A percentile compares a stretch with the other conserved stretches of the same genome.
Conservation (phyloP, 306 rosid species). For the Vigna unguiculata region DNA sequence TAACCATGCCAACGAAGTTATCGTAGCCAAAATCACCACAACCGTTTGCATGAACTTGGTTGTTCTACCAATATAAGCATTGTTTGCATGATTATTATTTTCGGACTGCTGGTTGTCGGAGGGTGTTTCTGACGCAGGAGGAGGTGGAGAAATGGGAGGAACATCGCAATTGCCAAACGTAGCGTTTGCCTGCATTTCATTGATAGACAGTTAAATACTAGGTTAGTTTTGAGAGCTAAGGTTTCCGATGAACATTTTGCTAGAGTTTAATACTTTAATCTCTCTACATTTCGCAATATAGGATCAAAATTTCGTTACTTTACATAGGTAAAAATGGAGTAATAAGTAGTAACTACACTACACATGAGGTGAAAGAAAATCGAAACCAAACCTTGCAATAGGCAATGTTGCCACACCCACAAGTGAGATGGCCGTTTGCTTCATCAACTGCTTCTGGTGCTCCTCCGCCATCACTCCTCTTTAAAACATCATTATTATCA, state of each 20-base stretch:
- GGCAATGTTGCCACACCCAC: constrained; percentile 89
- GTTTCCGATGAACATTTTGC: not conserved
- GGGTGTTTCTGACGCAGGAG: constrained; percentile 64
- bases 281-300: not conserved
- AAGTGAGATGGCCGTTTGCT: constrained; percentile 90
- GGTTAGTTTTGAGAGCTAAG: not conserved
- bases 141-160: constrained; percentile 89
- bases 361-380: constrained; percentile 29
- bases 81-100: constrained; percentile 33
- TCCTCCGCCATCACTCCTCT: constrained; percentile 97
- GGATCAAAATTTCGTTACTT: not conserved
- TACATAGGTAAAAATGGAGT: not conserved
- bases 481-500: constrained; percentile 42
- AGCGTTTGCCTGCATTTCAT: constrained; percentile 61
- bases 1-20: constrained; percentile 45
- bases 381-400: constrained; percentile 83
- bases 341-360: not conserved
- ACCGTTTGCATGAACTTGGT: constrained; percentile 49
- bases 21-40: constrained; percentile 52
- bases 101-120: constrained; percentile 24
- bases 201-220: constrained; percentile 25
- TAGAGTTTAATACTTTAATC: not conserved
- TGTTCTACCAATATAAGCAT: constrained; percentile 48
- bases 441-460: constrained; percentile 90
- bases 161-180: constrained; percentile 75